Percentiles rank a stretch among this genome's conserved stretches.
phyloP scores from a whole-genome alignment of 2,329 filamentous ascomycete genomes.

The Keithomyces neogunnii region DNA sequence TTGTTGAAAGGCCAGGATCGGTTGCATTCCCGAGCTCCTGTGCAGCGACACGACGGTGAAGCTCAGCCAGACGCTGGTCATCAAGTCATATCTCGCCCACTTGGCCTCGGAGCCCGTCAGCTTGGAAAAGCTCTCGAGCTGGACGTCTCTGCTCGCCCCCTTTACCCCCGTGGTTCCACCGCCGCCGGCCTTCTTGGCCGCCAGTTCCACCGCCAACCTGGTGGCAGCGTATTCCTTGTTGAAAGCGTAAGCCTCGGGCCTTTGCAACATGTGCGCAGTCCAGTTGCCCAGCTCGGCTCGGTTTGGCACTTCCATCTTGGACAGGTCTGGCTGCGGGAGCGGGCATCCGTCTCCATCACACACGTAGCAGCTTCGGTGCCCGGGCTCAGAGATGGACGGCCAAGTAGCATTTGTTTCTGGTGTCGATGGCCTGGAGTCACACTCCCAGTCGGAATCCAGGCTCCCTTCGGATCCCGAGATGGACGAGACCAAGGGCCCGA shows the following conservation, averaged over 20 bases:
- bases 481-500: neutral
- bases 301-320: neutral
- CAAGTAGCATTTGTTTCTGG: neutral
- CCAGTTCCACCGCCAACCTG: neutral
- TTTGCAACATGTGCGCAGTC: neutral
- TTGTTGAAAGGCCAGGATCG: neutral
- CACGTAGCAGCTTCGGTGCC: neutral
- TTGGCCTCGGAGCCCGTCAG: neutral
- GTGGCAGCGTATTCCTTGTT: slow-evolving; percentile 1
- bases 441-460: neutral
- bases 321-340: neutral
- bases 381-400: neutral
- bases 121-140: neutral
- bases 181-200: neutral
- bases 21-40: neutral
- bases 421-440: neutral
- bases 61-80: neutral
- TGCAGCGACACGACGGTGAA: neutral
- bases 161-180: neutral
- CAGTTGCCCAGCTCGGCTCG: neutral
- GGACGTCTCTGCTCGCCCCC: neutral
- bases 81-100: neutral
- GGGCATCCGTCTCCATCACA: slow-evolving; percentile 1
- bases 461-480: neutral
- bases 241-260: neutral